A percentile compares a stretch with the other conserved stretches of the same genome.
These are phyloP conservation scores for Paraleonurus japonicus DNA, from an alignment of 257 asterid species.

Conservation along the genomic window DNA sequence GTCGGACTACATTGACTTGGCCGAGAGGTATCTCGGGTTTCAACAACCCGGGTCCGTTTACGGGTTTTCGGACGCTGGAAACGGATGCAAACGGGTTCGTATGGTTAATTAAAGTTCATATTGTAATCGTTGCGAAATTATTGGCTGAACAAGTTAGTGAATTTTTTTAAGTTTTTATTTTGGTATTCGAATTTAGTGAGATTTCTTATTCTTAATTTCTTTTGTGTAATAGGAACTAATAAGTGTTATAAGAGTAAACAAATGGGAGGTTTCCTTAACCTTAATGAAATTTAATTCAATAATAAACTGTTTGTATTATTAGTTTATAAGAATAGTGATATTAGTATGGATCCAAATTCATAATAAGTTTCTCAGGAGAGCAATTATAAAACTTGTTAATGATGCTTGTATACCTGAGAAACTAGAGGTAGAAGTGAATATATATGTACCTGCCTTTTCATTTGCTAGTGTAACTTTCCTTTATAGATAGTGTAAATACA, in stretches of 20 bases:
- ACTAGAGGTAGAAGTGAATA: not conserved
- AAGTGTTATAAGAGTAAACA: not conserved
- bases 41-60: constrained; percentile 87
- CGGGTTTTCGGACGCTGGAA: constrained; percentile 78
- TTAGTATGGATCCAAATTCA: no score
- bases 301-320: no score
- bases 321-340: no score
- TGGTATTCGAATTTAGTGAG: not conserved
- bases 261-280: not conserved
- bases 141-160: not conserved
- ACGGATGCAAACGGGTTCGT: constrained; percentile 75
- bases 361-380: no score
- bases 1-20: constrained; percentile 67
- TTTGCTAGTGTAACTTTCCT: not conserved
- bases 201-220: not conserved
- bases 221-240: no score
- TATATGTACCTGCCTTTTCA: not conserved
- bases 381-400: no score
- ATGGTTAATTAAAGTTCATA: not conserved
- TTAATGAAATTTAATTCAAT: no score
- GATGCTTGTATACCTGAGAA: not conserved
- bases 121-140: not conserved
- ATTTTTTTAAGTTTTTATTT: not conserved
- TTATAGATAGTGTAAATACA: not conserved
- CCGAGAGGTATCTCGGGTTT: constrained; percentile 75